A percentile compares a stretch with the other conserved stretches of the same genome.
Evolutionary conservation across 2,329 filamentous ascomycete species (phyloP).

Genomic region (Fusarium proliferatum): DNA sequence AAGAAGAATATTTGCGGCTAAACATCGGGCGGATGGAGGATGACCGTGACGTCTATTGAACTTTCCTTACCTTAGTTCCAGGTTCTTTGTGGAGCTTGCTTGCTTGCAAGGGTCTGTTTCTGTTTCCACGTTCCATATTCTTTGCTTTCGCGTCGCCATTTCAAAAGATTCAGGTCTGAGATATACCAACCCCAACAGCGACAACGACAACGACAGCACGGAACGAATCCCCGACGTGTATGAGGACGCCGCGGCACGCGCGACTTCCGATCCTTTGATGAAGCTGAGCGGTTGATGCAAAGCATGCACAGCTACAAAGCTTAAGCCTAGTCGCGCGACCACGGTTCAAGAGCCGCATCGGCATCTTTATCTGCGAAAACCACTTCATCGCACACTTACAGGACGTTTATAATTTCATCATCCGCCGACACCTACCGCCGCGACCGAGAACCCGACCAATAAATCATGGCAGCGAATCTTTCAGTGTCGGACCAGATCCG

Average conservation of each 20-base stretch:
- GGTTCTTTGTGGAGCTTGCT: constrained; percentile 32
- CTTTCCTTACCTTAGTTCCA: constrained; percentile 18
- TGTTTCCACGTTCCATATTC: constrained; percentile 39
- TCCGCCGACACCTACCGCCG: not conserved
- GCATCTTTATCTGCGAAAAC: constrained; percentile 32
- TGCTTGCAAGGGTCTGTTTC: constrained; percentile 39
- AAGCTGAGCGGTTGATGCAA: constrained; percentile 38
- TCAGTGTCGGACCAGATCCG: constrained; percentile 80
- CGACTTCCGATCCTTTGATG: constrained; percentile 12
- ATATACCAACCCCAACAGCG: constrained; percentile 16
- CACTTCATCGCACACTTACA: constrained; percentile 11
- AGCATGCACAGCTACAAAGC: constrained; percentile 47
- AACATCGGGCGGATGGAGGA: not conserved
- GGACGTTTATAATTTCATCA: constrained; percentile 19
- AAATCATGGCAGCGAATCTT: constrained; percentile 64
- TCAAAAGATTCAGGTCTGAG: constrained; percentile 27
- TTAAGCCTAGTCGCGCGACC: constrained; percentile 49
- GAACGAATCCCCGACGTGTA: constrained; percentile 3
- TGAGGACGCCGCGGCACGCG: not conserved
- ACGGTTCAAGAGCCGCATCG: constrained; percentile 37
- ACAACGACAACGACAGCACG: constrained; percentile 11
- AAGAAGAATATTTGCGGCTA: constrained; percentile 41
- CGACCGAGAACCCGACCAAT: constrained; percentile 15
- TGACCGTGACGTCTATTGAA: constrained; percentile 37
- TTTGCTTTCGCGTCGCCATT: constrained; percentile 44